Evolutionary conservation across 345 rosid genomes (phyloP), one percentile per base, ranked within the genome.

Genomic region (Psidium friedrichsthalianum): DNA sequence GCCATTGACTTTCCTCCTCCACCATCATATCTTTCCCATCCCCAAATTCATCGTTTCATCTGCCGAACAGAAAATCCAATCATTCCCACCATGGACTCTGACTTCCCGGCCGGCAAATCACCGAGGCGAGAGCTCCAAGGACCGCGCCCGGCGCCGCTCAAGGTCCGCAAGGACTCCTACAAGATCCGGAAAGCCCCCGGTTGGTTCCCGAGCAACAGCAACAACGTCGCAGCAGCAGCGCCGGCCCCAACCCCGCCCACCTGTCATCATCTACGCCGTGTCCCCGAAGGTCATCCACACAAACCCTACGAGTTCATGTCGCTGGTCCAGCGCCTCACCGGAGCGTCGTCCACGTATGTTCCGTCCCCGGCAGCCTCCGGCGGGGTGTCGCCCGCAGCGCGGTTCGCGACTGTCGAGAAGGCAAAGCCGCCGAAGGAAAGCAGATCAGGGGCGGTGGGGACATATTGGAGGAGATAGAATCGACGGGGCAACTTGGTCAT

Each of bases 251-350:
- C 92, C 90, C 13, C 86, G 92, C 8, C 93, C 89, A 5, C 99
- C 99, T 3, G 95, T 95, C 49, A 94, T 96, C 58, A 95, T 95
- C 92, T 96, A 96, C 91, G 92, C 97, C 3, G 93, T 93, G 54
- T 94, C 99, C 8, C 98, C 99, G 1, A 96, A 92, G 89, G 93
- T 96, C 57, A 95, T 96, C 83, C 98, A 96, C 88, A 95, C 97
- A 12, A 92, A 92, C 84, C 98, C 99, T 32, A 90, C 58, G 94
- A 96, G 52, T 96, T 96, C 93, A 96, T 93, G 98, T 88, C 83
- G 83, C 91, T 96, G n/a, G 99, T 96, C 21, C 98, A 96, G 88
- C 95, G 98, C 52, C 98, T 96, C 64, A 96, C 99, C 20, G 99
- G 99, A 13, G 85, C 93, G 3, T 58, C 92, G 15, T 89, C 96